These are phyloP conservation scores for Globisporangium irregulare DNA, from an alignment of 352 stramenopile species.

Conservation along the genomic window DNA sequence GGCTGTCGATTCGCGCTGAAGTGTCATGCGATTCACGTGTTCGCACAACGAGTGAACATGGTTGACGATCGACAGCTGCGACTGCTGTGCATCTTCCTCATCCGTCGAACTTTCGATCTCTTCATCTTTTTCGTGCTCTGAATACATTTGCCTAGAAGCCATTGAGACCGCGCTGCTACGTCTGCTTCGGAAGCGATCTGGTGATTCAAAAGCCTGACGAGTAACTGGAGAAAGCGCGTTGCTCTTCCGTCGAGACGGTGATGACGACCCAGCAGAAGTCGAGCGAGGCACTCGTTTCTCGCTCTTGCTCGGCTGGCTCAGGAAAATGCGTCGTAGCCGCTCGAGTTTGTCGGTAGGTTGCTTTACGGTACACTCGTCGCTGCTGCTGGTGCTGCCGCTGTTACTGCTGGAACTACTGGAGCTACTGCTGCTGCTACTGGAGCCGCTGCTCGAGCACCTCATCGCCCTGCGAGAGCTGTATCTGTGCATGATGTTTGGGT, in stretches of 20 bases:
- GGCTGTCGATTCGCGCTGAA: conserved; percentile 37
- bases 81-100: conserved; percentile 3
- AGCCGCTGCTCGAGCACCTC: conserved; percentile 11
- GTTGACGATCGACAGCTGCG: conserved; percentile 42
- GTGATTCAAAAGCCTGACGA: background rate
- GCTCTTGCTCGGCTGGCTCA: conserved; percentile 39
- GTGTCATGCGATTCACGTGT: conserved; percentile 43
- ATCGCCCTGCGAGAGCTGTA: background rate
- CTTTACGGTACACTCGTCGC: conserved; percentile 15
- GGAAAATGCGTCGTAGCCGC: conserved; percentile 63
- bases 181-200: background rate
- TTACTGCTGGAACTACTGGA: conserved; percentile 10
- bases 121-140: background rate
- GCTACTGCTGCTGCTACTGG: conserved; percentile 18
- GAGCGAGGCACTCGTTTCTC: background rate
- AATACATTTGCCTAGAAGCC: background rate
- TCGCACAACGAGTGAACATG: conserved; percentile 45
- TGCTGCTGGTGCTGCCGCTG: conserved; percentile 1
- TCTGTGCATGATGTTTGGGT: background rate
- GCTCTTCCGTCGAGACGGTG: conserved; percentile 1
- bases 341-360: conserved; percentile 40
- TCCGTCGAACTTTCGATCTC: conserved; percentile 3
- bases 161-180: background rate
- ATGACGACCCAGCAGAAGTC: background rate
- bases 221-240: background rate